Percentiles rank a stretch among this genome's conserved stretches.
Evolutionary conservation across 202 grass and related monocot genomes (phyloP).

Genomic region (Elaeis oleifera): DNA sequence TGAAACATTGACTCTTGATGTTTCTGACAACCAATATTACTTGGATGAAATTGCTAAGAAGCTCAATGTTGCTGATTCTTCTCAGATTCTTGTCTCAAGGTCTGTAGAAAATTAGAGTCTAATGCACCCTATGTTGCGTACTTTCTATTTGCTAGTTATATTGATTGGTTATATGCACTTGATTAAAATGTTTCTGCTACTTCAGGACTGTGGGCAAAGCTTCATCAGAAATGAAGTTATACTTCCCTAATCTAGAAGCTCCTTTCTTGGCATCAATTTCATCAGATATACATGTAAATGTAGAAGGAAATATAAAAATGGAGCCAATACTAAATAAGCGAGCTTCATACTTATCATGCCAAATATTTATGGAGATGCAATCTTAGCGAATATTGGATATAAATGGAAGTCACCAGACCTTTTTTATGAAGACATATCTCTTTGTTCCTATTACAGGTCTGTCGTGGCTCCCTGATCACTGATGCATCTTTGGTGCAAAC

Average conservation of each 20-base stretch:
- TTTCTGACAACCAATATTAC: constrained; percentile 59
- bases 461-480: constrained; percentile 10
- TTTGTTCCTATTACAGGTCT: constrained; percentile 78
- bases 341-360: constrained; percentile 79
- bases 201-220: constrained; percentile 83
- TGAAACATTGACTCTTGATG: constrained; percentile 37
- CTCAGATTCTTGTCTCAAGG: constrained; percentile 71
- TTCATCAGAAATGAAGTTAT: constrained; percentile 82
- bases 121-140: not conserved
- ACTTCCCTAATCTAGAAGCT: constrained; percentile 53
- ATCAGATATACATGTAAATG: constrained; percentile 15
- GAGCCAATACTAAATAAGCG: constrained; percentile 49
- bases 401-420: constrained; percentile 66
- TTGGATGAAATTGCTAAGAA: constrained; percentile 61
- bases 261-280: constrained; percentile 34
- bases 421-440: constrained; percentile 57
- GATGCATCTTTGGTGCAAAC: no score
- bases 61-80: constrained; percentile 52
- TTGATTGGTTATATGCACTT: constrained; percentile 15
- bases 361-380: constrained; percentile 82
- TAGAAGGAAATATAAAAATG: constrained; percentile 27
- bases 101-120: constrained; percentile 22
- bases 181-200: constrained; percentile 24
- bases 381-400: constrained; percentile 83
- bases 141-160: constrained; percentile 9